phyloP scores from a whole-genome alignment of 805 yeast species.

The Pichia sporocuriosa region DNA sequence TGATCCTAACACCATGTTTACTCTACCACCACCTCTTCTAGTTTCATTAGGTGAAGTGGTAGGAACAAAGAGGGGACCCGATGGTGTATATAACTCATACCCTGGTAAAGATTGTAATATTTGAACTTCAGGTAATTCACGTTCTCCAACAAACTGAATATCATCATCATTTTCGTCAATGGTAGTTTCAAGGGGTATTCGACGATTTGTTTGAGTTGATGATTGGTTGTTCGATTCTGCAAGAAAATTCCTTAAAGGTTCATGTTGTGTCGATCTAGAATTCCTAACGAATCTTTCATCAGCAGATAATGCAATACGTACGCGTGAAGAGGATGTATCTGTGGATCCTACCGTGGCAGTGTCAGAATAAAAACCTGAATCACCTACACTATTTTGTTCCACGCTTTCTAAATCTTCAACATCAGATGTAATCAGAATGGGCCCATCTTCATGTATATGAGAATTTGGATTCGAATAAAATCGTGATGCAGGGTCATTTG shows the following conservation, averaged over 20 bases:
- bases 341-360: constrained; percentile 3
- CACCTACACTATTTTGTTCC: not conserved
- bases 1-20: not conserved
- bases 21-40: constrained; percentile 1
- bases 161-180: constrained; percentile 19
- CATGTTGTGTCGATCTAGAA: constrained; percentile 2
- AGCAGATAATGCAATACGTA: not conserved
- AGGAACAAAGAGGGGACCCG: constrained; percentile 8
- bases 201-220: too few species aligned
- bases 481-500: not conserved
- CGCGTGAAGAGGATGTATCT: not conserved
- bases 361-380: constrained; percentile 3
- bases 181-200: too few species aligned
- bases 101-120: constrained; percentile 6
- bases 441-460: constrained; percentile 13
- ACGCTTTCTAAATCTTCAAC: constrained; percentile 7
- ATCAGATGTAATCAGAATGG: constrained; percentile 20
- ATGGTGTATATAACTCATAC: constrained; percentile 5
- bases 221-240: not conserved
- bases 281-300: constrained; percentile 1
- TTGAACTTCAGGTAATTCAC: constrained; percentile 13
- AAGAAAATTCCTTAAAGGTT: not conserved
- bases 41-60: not conserved
- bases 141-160: constrained; percentile 21
- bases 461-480: constrained; percentile 6